Evolutionary conservation across 495 filamentous ascomycete species (phyloP), one percentile per base, ranked within the genome.

Genomic region (Cenococcum geophilum): DNA sequence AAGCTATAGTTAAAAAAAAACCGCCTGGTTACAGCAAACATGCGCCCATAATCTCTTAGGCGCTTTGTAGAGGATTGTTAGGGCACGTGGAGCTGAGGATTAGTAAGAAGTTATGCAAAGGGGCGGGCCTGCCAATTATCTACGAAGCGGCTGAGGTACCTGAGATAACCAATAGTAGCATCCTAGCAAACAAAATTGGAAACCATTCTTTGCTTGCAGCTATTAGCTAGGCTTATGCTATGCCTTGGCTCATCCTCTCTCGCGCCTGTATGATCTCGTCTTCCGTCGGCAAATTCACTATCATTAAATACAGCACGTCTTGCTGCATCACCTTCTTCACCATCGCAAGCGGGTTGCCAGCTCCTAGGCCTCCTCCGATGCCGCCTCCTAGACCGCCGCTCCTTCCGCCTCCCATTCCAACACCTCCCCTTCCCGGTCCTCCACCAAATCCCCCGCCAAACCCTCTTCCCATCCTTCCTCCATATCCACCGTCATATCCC

Each of bases 281-380:
- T n/a, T 73, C 62, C 6, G 66, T 54, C 0, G 71, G 71, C 65
- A 70, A 60, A 58, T 70, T 70, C 0, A 73, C 71, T 42, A 73
- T 64, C 65, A 70, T 64, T 37, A 73, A 47, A 57, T 73, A 73
- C 18, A 73, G 60, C 32, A 71, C 69, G 52, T 71, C 64, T 56
- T 71, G 49, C 27, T 47, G 55, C 45, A 72, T 59, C n/a, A 69
- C 48, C 59, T 57, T 58, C 62, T 67, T 69, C 25, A 71, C 66
- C 21, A 57, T 21, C 1, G 58, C 63, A 9, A 64, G 10, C 14
- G 61, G 51, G 25, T 54, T 57, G 16, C 49, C 63, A 12, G 23
- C 18, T 16, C 34, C 50, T 10, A 37, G 9, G 16, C 21, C 20
- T 14, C n/a, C 36, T 16, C 18, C 32, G 1, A 45, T 45, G 22